Conservation (phyloP, 2,329 filamentous ascomycete genomes). For the Aureobasidium lini region DNA sequence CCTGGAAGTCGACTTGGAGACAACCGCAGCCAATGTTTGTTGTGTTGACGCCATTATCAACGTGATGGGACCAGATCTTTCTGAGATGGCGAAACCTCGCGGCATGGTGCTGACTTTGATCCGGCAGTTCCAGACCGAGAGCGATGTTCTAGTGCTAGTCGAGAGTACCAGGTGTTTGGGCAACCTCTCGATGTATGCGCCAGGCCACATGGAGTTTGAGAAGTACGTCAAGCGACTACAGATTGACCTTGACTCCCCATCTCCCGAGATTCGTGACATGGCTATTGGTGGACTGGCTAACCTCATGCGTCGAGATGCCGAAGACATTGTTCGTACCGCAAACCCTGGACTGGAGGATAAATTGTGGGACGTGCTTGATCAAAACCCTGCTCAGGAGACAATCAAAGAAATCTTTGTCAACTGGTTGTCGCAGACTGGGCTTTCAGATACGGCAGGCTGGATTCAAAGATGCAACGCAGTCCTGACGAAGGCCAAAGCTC, state of each 20-base stretch:
- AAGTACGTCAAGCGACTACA: conserved; percentile 81
- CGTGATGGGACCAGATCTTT: conserved; percentile 87
- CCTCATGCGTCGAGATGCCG: conserved; percentile 85
- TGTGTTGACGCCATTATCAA: conserved; percentile 96
- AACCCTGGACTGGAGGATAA: conserved; percentile 78
- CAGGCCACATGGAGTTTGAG: conserved; percentile 74
- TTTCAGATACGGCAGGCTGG: conserved; percentile 76
- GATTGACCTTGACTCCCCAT: conserved; percentile 62
- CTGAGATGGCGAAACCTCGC: conserved; percentile 84
- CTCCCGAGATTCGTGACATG: conserved; percentile 64
- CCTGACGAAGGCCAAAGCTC: conserved; percentile 75
- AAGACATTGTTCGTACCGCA: conserved; percentile 70
- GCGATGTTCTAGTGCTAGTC: conserved; percentile 64
- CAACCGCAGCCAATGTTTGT: conserved; percentile 72
- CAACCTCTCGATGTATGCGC: conserved; percentile 85
- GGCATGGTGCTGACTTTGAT: conserved; percentile 86
- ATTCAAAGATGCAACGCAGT: conserved; percentile 81
- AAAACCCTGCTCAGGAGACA: conserved; percentile 64
- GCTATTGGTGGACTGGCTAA: conserved; percentile 87
- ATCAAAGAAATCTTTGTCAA: conserved; percentile 84
- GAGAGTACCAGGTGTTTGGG: conserved; percentile 79
- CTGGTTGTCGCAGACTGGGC: conserved; percentile 86
- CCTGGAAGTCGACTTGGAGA: conserved; percentile 76
- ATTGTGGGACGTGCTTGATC: conserved; percentile 83
- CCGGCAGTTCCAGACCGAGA: conserved; percentile 64